Evolutionary conservation across 495 filamentous ascomycete species (phyloP).

Genomic region (Podospora pseudoanserina): DNA sequence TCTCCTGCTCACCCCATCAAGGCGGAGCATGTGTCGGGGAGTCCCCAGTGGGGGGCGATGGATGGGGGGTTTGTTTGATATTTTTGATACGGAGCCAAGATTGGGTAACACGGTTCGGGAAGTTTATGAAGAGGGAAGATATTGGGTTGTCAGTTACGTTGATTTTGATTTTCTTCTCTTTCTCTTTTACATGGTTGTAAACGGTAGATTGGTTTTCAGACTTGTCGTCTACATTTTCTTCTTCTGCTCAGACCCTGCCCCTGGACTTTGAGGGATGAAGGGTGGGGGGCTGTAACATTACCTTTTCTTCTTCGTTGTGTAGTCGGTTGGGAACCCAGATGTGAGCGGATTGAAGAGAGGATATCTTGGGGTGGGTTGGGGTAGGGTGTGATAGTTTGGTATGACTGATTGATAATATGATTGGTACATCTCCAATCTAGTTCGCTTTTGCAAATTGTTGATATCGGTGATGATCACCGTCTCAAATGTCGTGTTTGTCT

Average conservation of each 20-base stretch:
- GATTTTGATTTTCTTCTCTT: background rate
- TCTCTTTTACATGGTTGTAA: background rate
- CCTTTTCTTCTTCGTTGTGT: background rate
- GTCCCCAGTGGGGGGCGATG: background rate
- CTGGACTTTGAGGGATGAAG: too few relatives aligned
- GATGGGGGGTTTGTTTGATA: background rate
- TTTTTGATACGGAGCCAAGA: background rate
- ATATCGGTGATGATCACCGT: background rate
- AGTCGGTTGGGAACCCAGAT: background rate
- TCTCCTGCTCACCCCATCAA: background rate
- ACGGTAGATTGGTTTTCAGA: background rate
- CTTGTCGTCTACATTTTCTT: background rate
- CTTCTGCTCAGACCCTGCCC: background rate
- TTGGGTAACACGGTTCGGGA: background rate
- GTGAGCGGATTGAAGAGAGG: background rate
- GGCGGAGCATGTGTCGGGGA: background rate
- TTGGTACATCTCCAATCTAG: background rate
- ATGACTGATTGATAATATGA: background rate
- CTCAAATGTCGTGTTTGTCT: background rate
- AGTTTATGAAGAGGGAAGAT: background rate
- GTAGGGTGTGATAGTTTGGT: background rate
- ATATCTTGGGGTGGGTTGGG: background rate
- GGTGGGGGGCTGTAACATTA: background rate
- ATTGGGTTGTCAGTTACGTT: background rate
- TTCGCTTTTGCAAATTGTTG: background rate